A percentile compares a stretch with the other conserved stretches of the same genome.
Evolutionary conservation across 345 rosid genomes (phyloP).

Genomic region (Rhodomyrtus tomentosa): DNA sequence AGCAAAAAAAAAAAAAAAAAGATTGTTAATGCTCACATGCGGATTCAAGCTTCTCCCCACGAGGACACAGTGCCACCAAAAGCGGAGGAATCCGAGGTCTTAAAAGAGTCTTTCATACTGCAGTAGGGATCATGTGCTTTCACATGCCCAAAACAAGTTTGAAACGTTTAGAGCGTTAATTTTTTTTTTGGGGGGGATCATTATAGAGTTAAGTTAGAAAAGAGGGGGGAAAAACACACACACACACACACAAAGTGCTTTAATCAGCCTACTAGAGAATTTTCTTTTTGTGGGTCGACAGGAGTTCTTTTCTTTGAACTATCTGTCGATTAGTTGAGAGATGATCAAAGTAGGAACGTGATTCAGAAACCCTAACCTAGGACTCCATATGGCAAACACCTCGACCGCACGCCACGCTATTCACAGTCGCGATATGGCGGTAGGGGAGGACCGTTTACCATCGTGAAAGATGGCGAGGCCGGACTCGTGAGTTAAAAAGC

Average conservation of each 20-base stretch:
- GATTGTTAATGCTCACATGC: neutral
- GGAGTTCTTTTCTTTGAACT: neutral
- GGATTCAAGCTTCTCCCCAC: neutral
- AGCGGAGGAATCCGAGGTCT: neutral
- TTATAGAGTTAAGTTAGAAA: no score
- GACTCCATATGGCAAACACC: neutral
- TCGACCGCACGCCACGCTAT: fast-evolving
- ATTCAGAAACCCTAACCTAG: neutral
- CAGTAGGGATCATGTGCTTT: neutral
- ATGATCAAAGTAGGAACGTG: neutral
- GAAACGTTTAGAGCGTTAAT: no score
- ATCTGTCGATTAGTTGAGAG: neutral
- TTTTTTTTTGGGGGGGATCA: no score
- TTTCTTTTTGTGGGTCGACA: neutral
- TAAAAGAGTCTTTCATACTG: neutral
- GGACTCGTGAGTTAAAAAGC: neutral
- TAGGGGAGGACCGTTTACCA: neutral
- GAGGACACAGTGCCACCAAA: neutral
- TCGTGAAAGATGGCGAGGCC: neutral
- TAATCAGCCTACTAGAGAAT: neutral
- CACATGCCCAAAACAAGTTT: neutral
- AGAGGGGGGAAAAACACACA: no score
- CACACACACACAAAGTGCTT: neutral
- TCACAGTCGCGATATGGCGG: neutral
- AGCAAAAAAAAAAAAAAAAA: neutral